These are phyloP conservation scores for Aspergillus alliaceus DNA, from an alignment of 2,329 filamentous ascomycete species.

Conservation along the genomic window DNA sequence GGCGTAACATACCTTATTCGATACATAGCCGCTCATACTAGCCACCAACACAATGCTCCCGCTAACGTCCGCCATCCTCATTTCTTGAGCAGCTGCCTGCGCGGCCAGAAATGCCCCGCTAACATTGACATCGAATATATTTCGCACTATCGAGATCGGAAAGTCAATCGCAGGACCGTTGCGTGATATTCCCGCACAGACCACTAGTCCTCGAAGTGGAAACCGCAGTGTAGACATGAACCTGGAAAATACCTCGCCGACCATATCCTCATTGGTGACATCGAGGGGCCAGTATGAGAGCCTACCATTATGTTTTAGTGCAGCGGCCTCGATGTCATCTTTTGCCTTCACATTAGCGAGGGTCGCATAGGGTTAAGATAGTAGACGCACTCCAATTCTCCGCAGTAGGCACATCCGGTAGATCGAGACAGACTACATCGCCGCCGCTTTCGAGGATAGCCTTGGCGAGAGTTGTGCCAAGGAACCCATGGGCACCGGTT, in stretches of 20 bases:
- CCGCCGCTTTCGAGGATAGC: constrained; percentile 34
- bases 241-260: constrained; percentile 17
- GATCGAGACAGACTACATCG: constrained; percentile 34
- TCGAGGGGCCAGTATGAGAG: constrained; percentile 24
- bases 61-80: not conserved
- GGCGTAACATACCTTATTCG: constrained; percentile 16
- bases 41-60: constrained; percentile 21
- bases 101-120: constrained; percentile 22
- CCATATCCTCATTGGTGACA: constrained; percentile 18
- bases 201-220: constrained; percentile 33
- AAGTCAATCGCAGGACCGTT: constrained; percentile 28
- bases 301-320: not conserved
- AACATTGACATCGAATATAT: constrained; percentile 30
- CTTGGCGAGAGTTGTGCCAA: constrained; percentile 19
- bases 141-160: constrained; percentile 10
- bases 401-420: constrained; percentile 7
- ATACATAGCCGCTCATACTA: constrained; percentile 21
- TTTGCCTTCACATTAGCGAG: not conserved
- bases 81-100: constrained; percentile 13
- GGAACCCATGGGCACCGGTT: constrained; percentile 24
- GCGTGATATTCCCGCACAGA: constrained; percentile 32
- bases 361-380: too few species aligned
- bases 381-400: constrained; percentile 11
- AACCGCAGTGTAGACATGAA: constrained; percentile 19
- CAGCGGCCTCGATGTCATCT: constrained; percentile 12